phyloP scores from a whole-genome alignment of 2,329 filamentous ascomycete genomes.

The Alternaria burnsii region DNA sequence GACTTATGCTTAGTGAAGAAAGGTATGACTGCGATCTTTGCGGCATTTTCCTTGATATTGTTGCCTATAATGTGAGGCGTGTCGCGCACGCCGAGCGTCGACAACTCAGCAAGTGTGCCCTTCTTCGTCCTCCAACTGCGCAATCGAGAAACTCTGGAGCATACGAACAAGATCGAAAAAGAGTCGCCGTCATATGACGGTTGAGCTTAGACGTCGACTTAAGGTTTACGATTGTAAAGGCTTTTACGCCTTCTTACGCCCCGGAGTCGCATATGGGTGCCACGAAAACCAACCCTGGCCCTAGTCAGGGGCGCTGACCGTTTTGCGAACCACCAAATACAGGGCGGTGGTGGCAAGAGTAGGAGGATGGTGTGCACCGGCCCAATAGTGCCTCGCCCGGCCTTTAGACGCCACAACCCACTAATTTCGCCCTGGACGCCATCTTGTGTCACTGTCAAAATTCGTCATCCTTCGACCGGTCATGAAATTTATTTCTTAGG shows the following conservation, averaged over 20 bases:
- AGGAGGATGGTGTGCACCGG: not conserved
- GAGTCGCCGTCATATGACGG: not conserved
- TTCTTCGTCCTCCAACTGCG: not conserved
- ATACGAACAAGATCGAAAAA: not conserved
- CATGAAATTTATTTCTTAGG: not conserved
- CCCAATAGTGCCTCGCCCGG: not conserved
- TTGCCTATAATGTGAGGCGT: slow-evolving; percentile 4
- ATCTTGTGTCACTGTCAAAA: not conserved
- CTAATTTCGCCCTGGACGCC: not conserved
- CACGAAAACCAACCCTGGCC: not conserved
- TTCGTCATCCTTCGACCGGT: not conserved
- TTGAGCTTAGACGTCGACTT: not conserved
- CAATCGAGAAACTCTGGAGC: not conserved
- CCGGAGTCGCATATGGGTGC: not conserved
- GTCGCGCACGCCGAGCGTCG: not conserved
- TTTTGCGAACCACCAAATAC: not conserved
- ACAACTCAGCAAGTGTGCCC: not conserved
- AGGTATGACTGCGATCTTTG: not conserved
- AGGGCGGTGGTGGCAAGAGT: not conserved
- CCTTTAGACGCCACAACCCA: not conserved
- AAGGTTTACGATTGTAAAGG: not conserved
- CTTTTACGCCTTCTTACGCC: not conserved
- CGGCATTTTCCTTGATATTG: not conserved
- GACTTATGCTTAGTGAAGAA: not conserved
- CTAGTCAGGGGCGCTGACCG: slow-evolving; percentile 3